Conservation (phyloP, 352 stramenopile species). For the Pythium coloratum region DNA sequence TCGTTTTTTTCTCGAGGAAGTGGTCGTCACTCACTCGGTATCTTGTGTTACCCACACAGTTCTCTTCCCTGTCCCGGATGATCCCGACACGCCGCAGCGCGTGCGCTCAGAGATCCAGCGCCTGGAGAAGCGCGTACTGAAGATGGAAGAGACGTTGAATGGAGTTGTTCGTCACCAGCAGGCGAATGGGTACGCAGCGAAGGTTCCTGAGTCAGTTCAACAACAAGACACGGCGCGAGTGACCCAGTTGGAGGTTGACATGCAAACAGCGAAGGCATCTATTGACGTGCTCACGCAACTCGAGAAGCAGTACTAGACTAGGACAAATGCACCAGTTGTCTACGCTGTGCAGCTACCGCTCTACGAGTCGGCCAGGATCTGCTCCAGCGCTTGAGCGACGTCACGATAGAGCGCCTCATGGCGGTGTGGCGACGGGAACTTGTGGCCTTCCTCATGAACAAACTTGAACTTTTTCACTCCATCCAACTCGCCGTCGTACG, state of each 20-base stretch:
- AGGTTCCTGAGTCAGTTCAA: slow-evolving; percentile 69
- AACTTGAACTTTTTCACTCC: slow-evolving; percentile 42
- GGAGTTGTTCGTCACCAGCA: slow-evolving; percentile 43
- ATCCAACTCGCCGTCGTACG: slow-evolving; percentile 34
- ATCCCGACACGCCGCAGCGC: slow-evolving; percentile 64
- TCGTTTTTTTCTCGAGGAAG: background rate
- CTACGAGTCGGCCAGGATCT: slow-evolving; percentile 25
- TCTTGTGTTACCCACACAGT: slow-evolving; percentile 35
- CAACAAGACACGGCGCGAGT: slow-evolving; percentile 60
- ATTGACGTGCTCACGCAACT: slow-evolving; percentile 56
- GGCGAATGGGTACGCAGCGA: slow-evolving; percentile 50
- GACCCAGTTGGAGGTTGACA: slow-evolving; percentile 53
- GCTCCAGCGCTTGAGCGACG: slow-evolving; percentile 43
- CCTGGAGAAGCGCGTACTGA: slow-evolving; percentile 61
- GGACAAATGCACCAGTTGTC: background rate
- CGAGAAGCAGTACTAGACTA: slow-evolving; percentile 52
- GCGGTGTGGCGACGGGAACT: slow-evolving; percentile 56
- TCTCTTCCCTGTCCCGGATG: slow-evolving; percentile 57
- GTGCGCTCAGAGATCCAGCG: slow-evolving; percentile 60
- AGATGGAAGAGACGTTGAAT: slow-evolving; percentile 51
- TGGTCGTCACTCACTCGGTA: background rate
- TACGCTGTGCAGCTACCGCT: background rate
- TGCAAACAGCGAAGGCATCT: slow-evolving; percentile 51
- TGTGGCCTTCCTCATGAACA: slow-evolving; percentile 79
- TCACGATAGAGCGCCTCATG: slow-evolving; percentile 52